These are phyloP conservation scores for Suillus subluteus DNA, from an alignment of 768 basidiomycete species.

Conservation along the genomic window DNA sequence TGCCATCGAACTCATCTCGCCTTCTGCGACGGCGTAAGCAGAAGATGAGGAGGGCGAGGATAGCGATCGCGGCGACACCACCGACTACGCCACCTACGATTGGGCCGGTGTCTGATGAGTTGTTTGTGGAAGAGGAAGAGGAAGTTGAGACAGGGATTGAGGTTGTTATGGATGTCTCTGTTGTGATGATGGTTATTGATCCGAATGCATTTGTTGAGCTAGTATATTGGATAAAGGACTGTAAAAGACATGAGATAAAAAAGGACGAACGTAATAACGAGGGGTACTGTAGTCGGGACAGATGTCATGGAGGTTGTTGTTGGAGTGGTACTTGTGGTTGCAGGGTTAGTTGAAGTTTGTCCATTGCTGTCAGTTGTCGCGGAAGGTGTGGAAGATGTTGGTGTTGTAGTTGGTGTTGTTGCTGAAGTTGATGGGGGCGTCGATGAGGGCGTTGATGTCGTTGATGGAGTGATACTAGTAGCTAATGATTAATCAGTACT, in stretches of 20 bases:
- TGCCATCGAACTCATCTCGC: slow-evolving; percentile 50
- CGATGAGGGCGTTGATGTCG: background rate
- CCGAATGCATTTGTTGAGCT: slow-evolving; percentile 30
- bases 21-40: slow-evolving; percentile 29
- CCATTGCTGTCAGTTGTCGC: background rate
- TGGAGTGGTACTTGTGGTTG: background rate
- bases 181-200: slow-evolving; percentile 25
- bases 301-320: slow-evolving; percentile 8
- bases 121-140: background rate
- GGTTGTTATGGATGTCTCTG: slow-evolving; percentile 19
- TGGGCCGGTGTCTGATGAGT: slow-evolving; percentile 32
- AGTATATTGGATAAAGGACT: background rate
- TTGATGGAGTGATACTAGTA: background rate
- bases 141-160: slow-evolving; percentile 15
- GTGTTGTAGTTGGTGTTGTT: background rate
- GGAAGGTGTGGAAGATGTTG: background rate
- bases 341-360: slow-evolving; percentile 10
- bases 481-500: background rate
- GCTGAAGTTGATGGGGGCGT: background rate
- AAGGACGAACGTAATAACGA: slow-evolving; percentile 26
- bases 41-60: slow-evolving; percentile 33
- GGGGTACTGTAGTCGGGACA: slow-evolving; percentile 7
- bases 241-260: background rate
- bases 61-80: slow-evolving; percentile 37
- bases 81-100: slow-evolving; percentile 60